phyloP scores from a whole-genome alignment of 495 filamentous ascomycete species.

The Hamigera avellanea region DNA sequence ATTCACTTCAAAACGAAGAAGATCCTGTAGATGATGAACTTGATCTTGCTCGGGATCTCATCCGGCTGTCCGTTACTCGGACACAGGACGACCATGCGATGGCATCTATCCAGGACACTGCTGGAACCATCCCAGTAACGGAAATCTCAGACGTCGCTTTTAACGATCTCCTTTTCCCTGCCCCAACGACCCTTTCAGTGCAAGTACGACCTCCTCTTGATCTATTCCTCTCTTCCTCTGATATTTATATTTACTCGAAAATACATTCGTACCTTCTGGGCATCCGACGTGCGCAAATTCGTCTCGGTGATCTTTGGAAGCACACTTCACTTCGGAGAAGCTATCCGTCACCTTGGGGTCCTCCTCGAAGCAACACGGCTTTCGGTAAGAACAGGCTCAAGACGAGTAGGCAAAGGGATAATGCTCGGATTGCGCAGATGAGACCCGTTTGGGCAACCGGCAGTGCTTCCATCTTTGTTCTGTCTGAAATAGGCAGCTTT shows the following conservation, averaged over 20 bases:
- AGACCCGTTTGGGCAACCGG: slow-evolving; percentile 78
- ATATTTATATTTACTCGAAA: slow-evolving; percentile 65
- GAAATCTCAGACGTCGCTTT: slow-evolving; percentile 41
- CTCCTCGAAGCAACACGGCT: slow-evolving; percentile 47
- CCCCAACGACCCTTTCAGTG: slow-evolving; percentile 57
- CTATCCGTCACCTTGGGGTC: slow-evolving; percentile 57
- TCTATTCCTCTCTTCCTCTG: slow-evolving; percentile 65
- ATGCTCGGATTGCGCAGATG: slow-evolving; percentile 48
- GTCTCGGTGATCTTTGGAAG: slow-evolving; percentile 74
- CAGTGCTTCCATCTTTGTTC: slow-evolving; percentile 72
- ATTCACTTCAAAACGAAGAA: slow-evolving; percentile 58
- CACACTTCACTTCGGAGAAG: slow-evolving; percentile 63
- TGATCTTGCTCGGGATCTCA: slow-evolving; percentile 66
- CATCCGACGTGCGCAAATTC: slow-evolving; percentile 70
- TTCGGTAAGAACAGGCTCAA: slow-evolving; percentile 43
- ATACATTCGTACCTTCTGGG: slow-evolving; percentile 82
- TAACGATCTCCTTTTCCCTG: slow-evolving; percentile 71
- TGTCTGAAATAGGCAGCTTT: slow-evolving; percentile 74
- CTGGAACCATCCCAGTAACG: slow-evolving; percentile 8
- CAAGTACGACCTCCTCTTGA: slow-evolving; percentile 73
- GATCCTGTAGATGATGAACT: slow-evolving; percentile 64
- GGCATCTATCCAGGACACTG: slow-evolving; percentile 28
- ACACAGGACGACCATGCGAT: slow-evolving; percentile 11
- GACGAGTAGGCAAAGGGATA: slow-evolving; percentile 45
- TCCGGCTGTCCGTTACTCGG: slow-evolving; percentile 52